A percentile compares a stretch with the other conserved stretches of the same genome.
Conservation (phyloP, 2,329 filamentous ascomycete genomes). For the Thermothelomyces thermophilus region DNA sequence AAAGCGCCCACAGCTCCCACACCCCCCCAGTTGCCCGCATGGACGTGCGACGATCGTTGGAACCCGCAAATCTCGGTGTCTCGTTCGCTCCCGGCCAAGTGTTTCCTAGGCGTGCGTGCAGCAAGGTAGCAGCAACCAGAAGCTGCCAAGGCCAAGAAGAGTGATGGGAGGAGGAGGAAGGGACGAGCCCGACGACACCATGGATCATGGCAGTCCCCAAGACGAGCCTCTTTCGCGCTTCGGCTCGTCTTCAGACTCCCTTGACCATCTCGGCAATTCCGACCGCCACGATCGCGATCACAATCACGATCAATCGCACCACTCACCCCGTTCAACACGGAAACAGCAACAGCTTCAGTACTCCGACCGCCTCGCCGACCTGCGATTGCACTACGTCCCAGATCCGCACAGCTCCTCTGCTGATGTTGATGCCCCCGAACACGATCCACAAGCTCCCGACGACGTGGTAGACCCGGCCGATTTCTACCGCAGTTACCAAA, state of each 20-base stretch:
- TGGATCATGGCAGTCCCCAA: slow-evolving; percentile 24
- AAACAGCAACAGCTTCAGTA: slow-evolving; percentile 11
- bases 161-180: slow-evolving; percentile 20
- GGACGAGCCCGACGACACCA: slow-evolving; percentile 17
- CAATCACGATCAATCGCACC: slow-evolving; percentile 1
- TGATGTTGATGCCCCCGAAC: slow-evolving; percentile 9
- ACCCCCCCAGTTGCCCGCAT: slow-evolving; percentile 36
- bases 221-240: slow-evolving; percentile 24
- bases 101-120: slow-evolving; percentile 3
- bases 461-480: slow-evolving; percentile 45
- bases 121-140: slow-evolving; percentile 14
- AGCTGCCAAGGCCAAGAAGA: background rate
- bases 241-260: slow-evolving; percentile 18
- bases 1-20: background rate
- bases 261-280: slow-evolving; percentile 3
- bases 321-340: slow-evolving; percentile 3
- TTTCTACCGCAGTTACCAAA: slow-evolving; percentile 48
- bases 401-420: slow-evolving; percentile 35
- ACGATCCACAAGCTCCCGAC: slow-evolving; percentile 22
- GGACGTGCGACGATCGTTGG: slow-evolving; percentile 35
- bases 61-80: slow-evolving; percentile 35
- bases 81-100: slow-evolving; percentile 21
- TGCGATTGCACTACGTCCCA: slow-evolving; percentile 31
- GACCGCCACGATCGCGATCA: background rate
- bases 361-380: slow-evolving; percentile 9